phyloP scores from a whole-genome alignment of 2,329 filamentous ascomycete genomes.

The Aureobasidium namibiae region DNA sequence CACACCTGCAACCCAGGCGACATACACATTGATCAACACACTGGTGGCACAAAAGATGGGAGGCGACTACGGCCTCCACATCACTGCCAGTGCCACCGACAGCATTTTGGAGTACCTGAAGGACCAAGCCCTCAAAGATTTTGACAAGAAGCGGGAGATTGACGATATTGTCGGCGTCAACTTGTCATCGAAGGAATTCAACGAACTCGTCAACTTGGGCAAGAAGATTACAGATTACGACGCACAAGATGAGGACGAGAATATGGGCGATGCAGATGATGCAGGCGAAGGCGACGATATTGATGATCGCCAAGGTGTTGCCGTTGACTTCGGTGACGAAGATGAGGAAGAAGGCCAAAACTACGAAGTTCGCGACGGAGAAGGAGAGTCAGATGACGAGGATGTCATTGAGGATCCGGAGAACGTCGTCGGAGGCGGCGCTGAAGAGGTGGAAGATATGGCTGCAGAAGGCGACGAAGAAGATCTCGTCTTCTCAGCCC shows the following conservation, averaged over 20 bases:
- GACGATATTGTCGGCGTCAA: slow-evolving; percentile 84
- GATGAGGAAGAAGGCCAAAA: slow-evolving; percentile 73
- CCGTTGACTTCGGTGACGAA: slow-evolving; percentile 91
- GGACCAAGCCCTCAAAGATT: slow-evolving; percentile 90
- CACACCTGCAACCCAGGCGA: slow-evolving; percentile 82
- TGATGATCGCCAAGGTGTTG: slow-evolving; percentile 91
- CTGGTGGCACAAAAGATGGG: slow-evolving; percentile 82
- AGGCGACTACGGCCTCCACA: slow-evolving; percentile 86
- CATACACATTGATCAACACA: slow-evolving; percentile 89
- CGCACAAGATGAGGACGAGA: slow-evolving; percentile 89
- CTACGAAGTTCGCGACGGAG: slow-evolving; percentile 77
- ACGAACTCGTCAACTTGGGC: slow-evolving; percentile 88
- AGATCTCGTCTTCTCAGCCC: slow-evolving; percentile 69
- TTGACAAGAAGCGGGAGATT: slow-evolving; percentile 96
- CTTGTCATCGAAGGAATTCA: slow-evolving; percentile 84
- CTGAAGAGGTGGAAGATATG: slow-evolving; percentile 29
- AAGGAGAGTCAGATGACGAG: slow-evolving; percentile 64
- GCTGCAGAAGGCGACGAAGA: slow-evolving; percentile 52
- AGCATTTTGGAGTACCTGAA: slow-evolving; percentile 86
- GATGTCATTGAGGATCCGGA: slow-evolving; percentile 21
- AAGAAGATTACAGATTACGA: slow-evolving; percentile 99
- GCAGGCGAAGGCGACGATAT: slow-evolving; percentile 64
- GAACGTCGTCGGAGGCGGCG: slow-evolving; percentile 33
- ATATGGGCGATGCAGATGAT: slow-evolving; percentile 60
- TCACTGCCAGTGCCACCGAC: slow-evolving; percentile 89